Percentiles rank a stretch among this genome's conserved stretches.
Conservation (phyloP, 2,329 filamentous ascomycete genomes). For the Fusarium mangiferae region DNA sequence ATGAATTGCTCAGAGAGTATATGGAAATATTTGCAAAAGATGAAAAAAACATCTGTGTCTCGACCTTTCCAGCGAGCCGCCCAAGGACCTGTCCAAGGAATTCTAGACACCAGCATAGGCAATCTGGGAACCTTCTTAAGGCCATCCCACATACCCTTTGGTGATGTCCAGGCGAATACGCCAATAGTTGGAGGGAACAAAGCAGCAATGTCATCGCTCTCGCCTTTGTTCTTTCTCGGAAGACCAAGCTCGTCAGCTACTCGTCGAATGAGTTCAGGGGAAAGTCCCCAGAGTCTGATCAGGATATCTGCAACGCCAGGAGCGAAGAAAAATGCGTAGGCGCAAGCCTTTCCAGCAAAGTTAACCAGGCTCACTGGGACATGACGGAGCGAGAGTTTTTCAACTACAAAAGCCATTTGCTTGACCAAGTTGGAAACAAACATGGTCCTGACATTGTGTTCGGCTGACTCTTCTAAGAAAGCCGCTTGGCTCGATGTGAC, state of each 20-base stretch:
- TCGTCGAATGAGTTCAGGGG: constrained; percentile 74
- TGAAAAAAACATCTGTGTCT: constrained; percentile 90
- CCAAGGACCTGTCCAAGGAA: constrained; percentile 90
- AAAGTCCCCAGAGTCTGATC: constrained; percentile 81
- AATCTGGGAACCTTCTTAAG: constrained; percentile 73
- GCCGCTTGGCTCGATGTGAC: constrained; percentile 72
- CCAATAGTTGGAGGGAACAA: constrained; percentile 76
- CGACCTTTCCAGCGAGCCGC: constrained; percentile 84
- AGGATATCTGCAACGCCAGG: constrained; percentile 87
- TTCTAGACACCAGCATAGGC: constrained; percentile 74
- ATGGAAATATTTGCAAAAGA: constrained; percentile 90
- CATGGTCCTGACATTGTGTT: constrained; percentile 89
- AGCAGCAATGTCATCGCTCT: constrained; percentile 72
- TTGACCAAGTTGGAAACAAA: constrained; percentile 84
- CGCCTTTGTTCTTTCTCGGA: constrained; percentile 63
- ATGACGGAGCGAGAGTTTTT: constrained; percentile 85
- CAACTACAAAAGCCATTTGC: constrained; percentile 88
- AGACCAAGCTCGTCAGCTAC: constrained; percentile 76
- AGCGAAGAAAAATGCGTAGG: constrained; percentile 93
- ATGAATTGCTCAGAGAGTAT: constrained; percentile 80
- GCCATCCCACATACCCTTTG: constrained; percentile 59
- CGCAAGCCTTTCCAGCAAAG: constrained; percentile 90
- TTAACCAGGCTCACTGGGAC: constrained; percentile 74
- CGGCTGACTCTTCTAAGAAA: constrained; percentile 72
- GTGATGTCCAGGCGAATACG: constrained; percentile 66